Base-by-base conservation (phyloP, 306 rosid genomes). In the Fagus sylvatica region DNA sequence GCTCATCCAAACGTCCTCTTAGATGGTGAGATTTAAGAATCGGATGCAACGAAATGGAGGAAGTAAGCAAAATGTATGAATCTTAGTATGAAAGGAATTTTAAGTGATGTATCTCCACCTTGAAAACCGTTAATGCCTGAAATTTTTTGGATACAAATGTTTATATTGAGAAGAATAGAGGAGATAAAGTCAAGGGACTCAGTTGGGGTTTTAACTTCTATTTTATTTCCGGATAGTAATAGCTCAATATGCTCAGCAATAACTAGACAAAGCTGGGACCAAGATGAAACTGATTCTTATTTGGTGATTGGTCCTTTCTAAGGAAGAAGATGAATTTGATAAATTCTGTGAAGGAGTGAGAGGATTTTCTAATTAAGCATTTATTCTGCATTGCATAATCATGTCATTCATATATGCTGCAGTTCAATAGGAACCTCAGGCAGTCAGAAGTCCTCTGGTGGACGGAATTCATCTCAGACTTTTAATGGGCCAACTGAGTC, bases 401-500 rank as follows among this genome's bases (percentile, higher is more conserved):
- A 11, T 2, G 53, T 42, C 65, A 57, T 78, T 65, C 56, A 39
- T 78, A 32, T 66, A 62, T 70, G 19, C 55, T 70, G 33, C 93
- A 96, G 94, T 46, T 84, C 76, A 28, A 74, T 87, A 55, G 88
- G 88, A 77, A 78, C 88, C 77, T 78, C 88, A 33, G 56, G 69
- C 74, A 79, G 76, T 83, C 96, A 85, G 76, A 89, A 79, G 82
- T 81, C 89, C 57, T 78, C 87, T 79, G 86, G 85, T 83, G 80
- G 88, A 39, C 84, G 90, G 59, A 88, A 64, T 56, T 76, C 86
- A 60, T 87, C 84, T n/a, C 92, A 79, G 66, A 82, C 75, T 59
- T 74, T 42, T 51, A 85, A 86, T 69, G 87, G 87, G 82, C 84
- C 86, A 78, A 76, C 83, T 80, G 92, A 91, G 82, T 85, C 88